Percentiles rank a stretch among this genome's conserved stretches.
Evolutionary conservation across 1,139 yeast species (phyloP).

Genomic region (Hemisphaericaspora xylanilytica): DNA sequence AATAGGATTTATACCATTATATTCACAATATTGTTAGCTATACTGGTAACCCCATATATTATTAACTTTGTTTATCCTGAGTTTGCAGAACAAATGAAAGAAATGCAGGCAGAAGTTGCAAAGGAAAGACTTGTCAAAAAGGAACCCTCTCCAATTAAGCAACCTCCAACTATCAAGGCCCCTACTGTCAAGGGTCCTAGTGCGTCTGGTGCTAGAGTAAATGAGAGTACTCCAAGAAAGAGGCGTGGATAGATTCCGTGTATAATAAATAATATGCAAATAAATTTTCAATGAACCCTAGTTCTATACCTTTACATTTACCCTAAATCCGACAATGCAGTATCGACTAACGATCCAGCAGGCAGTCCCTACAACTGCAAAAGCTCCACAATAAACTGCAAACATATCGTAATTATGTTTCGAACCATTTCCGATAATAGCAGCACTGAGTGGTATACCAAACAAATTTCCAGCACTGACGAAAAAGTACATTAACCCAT

Average conservation of each 20-base stretch:
- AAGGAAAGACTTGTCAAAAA: constrained; percentile 9
- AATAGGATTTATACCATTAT: constrained; percentile 36
- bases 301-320: constrained; percentile 20
- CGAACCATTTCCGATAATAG: constrained; percentile 40
- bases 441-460: constrained; percentile 45
- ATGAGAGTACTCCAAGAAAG: constrained; percentile 8
- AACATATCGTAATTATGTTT: constrained; percentile 23
- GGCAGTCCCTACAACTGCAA: constrained; percentile 20
- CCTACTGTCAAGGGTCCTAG: neutral
- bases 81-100: constrained; percentile 34
- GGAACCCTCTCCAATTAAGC: neutral
- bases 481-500: constrained; percentile 39
- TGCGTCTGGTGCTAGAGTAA: constrained; percentile 8
- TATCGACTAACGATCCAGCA: constrained; percentile 23
- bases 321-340: constrained; percentile 20
- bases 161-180: neutral
- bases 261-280: neutral
- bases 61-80: constrained; percentile 37
- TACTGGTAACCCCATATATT: constrained; percentile 36
- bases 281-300: neutral
- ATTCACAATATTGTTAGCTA: constrained; percentile 28
- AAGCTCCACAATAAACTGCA: constrained; percentile 23
- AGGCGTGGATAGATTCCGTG: constrained; percentile 6
- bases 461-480: constrained; percentile 40
- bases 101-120: constrained; percentile 19